A percentile compares a stretch with the other conserved stretches of the same genome.
phyloP scores from a whole-genome alignment of 805 yeast genomes.

The Candida ortonii region DNA sequence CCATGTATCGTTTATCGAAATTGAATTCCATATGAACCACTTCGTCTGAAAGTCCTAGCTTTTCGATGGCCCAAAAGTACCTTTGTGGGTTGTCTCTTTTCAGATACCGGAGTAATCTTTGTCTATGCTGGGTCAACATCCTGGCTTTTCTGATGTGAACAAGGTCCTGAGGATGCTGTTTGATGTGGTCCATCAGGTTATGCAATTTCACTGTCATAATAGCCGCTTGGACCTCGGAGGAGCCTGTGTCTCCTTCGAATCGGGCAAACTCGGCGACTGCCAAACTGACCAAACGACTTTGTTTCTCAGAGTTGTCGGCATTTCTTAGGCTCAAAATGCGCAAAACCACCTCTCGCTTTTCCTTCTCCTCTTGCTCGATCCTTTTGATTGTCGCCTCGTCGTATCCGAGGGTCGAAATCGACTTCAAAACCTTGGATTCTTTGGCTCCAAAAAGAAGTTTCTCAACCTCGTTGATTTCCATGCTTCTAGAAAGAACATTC shows the following conservation, averaged over 20 bases:
- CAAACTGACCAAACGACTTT: slow-evolving; percentile 53
- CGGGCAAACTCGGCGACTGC: slow-evolving; percentile 82
- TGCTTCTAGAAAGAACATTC: slow-evolving; percentile 57
- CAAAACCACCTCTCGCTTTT: slow-evolving; percentile 63
- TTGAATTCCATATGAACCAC: slow-evolving; percentile 77
- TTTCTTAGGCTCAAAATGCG: slow-evolving; percentile 76
- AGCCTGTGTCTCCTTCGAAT: slow-evolving; percentile 87
- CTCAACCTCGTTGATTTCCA: slow-evolving; percentile 63
- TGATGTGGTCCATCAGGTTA: slow-evolving; percentile 70
- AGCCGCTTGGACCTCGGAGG: slow-evolving; percentile 96
- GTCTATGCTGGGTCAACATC: slow-evolving; percentile 86
- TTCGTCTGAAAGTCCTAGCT: slow-evolving; percentile 82
- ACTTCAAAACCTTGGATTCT: slow-evolving; percentile 47
- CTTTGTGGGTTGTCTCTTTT: slow-evolving; percentile 76
- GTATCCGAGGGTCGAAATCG: slow-evolving; percentile 20
- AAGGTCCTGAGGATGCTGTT: slow-evolving; percentile 68
- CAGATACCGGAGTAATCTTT: slow-evolving; percentile 74
- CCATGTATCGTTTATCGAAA: slow-evolving; percentile 74
- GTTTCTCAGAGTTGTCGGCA: slow-evolving; percentile 55
- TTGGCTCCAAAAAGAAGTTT: slow-evolving; percentile 76
- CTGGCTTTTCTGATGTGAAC: slow-evolving; percentile 68
- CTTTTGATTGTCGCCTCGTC: slow-evolving; percentile 21
- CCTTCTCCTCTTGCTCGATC: slow-evolving; percentile 40
- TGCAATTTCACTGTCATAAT: slow-evolving; percentile 78
- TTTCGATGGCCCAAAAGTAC: slow-evolving; percentile 82